Base-by-base conservation (phyloP, 495 filamentous ascomycete genomes). In the Daldinia bambusicola region DNA sequence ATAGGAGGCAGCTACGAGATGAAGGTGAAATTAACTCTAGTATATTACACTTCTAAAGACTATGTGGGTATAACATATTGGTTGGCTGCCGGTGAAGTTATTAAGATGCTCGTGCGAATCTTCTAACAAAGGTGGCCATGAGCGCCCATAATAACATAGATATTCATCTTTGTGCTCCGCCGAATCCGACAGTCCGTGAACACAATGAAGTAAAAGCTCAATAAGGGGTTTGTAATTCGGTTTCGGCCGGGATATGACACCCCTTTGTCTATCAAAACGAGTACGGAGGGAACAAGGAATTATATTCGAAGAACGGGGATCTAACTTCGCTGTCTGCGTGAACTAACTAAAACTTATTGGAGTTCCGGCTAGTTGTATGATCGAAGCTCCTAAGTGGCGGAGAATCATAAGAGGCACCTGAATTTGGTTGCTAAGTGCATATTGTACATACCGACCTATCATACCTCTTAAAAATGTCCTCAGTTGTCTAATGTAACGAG, bases 151-250 rank as follows among this genome's bases (percentile, higher is more conserved):
- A 26, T 13, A 64, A 2, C 34, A 43, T 4, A 14, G 18, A 32
- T 1, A 43, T 16, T n/a, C 4, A 13, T 32, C 69, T 71, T 71
- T 71, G 63, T 71, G 6, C 41, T 48, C 52, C 30, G 58, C 69
- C 63, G 69, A 71, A 71, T 71, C 69, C 69, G 69, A 71, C 9
- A 30, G 26, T 20, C 8, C 22, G 45, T 18, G 6, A 12, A 37
- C 40, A 37, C 52, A 69, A 63, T 66, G 40, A 45, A 26, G 8
- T 10, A 69, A 57, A 63, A 53, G 6, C 45, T 22, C 20, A 30
- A 14, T 22, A 20, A 12, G 20, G 56, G 30, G 34, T 16, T 16
- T 6, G 14, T n/a, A 20, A 30, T 43, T 71, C 52, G 63, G 51
- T 66, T 71, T 58, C 63, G 43, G 62, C 43, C 13, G n/a, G 5